Conservation (phyloP, 768 basidiomycete species). For the Auricularia heimuer region DNA sequence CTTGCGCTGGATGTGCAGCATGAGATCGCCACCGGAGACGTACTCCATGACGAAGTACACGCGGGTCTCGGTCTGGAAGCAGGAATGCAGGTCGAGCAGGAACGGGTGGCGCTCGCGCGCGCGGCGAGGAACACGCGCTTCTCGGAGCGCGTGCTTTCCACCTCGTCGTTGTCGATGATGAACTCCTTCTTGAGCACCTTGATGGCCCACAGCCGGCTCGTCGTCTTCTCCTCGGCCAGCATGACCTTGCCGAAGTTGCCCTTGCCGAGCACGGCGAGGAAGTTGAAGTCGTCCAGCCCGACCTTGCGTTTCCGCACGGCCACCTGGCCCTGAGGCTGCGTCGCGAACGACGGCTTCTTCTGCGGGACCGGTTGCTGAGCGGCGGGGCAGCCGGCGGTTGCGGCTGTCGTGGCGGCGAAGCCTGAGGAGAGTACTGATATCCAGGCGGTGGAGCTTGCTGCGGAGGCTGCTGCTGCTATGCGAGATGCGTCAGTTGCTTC, state of each 20-base stretch:
- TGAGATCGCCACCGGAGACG: conserved; percentile 95
- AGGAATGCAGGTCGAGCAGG: conserved; percentile 91
- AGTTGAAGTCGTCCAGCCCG: conserved; percentile 97
- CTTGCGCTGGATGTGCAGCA: conserved; percentile 98
- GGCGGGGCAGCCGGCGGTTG: conserved; percentile 22
- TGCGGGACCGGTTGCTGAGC: conserved; percentile 27
- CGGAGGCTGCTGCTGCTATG: conserved; percentile 11
- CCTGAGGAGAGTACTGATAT: conserved; percentile 18
- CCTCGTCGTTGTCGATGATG: conserved; percentile 99
- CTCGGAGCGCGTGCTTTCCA: conserved; percentile 98
- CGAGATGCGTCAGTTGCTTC: neutral
- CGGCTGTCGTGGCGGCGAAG: conserved; percentile 11
- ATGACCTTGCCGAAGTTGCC: conserved; percentile 99
- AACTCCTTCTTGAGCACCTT: conserved; percentile 99
- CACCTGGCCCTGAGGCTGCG: conserved; percentile 11
- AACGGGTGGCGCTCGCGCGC: conserved; percentile 96
- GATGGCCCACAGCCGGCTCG: conserved; percentile 87
- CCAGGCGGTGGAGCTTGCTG: conserved; percentile 12
- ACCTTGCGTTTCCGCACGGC: conserved; percentile 66
- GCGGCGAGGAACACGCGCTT: conserved; percentile 97
- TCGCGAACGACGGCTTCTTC: conserved; percentile 22
- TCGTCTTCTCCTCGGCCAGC: conserved; percentile 96
- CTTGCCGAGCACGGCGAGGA: conserved; percentile 95
- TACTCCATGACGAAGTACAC: conserved; percentile 99
- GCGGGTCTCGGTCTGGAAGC: conserved; percentile 99